phyloP scores from a whole-genome alignment of 2,329 filamentous ascomycete genomes.

The Trichoderma atroviride region DNA sequence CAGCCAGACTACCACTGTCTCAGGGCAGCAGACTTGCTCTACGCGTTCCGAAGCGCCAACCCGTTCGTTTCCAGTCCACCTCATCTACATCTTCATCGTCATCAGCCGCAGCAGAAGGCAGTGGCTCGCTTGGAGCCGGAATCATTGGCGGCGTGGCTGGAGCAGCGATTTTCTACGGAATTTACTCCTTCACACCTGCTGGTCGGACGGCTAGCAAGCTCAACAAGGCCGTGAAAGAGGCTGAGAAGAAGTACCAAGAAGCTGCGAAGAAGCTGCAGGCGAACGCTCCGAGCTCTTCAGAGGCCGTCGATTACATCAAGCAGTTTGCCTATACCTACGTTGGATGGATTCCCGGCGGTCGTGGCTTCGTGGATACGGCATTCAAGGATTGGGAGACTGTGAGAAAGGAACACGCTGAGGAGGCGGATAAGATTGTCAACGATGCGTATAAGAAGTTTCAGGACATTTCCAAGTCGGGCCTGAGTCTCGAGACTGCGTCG shows the following conservation, averaged over 20 bases:
- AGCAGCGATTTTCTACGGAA: slow-evolving; percentile 46
- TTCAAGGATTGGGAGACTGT: slow-evolving; percentile 73
- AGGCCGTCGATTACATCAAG: slow-evolving; percentile 67
- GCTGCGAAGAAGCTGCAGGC: slow-evolving; percentile 63
- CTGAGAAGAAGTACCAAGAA: slow-evolving; percentile 62
- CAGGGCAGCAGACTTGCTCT: slow-evolving; percentile 9
- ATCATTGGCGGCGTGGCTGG: slow-evolving; percentile 49
- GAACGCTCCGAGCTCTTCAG: slow-evolving; percentile 65
- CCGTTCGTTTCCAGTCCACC: slow-evolving; percentile 21
- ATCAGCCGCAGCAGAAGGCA: not conserved
- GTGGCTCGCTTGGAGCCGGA: slow-evolving; percentile 42
- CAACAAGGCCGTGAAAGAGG: slow-evolving; percentile 55
- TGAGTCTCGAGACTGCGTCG: slow-evolving; percentile 64
- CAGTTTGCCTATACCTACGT: slow-evolving; percentile 70
- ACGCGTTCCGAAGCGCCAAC: slow-evolving; percentile 16
- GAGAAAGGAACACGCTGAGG: slow-evolving; percentile 66
- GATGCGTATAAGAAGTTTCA: slow-evolving; percentile 71
- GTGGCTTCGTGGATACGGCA: slow-evolving; percentile 66
- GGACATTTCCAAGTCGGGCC: slow-evolving; percentile 58
- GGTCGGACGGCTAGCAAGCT: slow-evolving; percentile 46
- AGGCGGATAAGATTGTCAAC: slow-evolving; percentile 68
- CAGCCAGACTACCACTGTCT: slow-evolving; percentile 9
- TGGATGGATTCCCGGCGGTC: slow-evolving; percentile 70
- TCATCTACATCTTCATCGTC: slow-evolving; percentile 16
- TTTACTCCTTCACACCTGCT: slow-evolving; percentile 49